Evolutionary conservation across 176 grass and related monocot genomes (phyloP), one percentile per base, ranked within the genome.

Genomic region (Oryza brachyantha): DNA sequence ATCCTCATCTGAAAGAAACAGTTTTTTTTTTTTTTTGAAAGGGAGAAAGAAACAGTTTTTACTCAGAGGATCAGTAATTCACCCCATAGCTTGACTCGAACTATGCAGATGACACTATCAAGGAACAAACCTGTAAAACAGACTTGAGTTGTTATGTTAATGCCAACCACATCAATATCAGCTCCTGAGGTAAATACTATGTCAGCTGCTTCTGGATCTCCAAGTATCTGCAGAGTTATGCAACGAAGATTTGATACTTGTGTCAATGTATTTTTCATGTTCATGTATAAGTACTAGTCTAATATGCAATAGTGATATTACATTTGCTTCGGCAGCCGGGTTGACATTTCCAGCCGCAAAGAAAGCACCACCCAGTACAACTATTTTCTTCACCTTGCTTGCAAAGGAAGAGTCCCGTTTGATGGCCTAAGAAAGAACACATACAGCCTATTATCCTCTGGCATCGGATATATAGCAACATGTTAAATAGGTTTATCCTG

Each of bases 251-350:
- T 88, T 31, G 75, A 50, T 55, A 62, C 0, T 32, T 32, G 41
- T 45, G 39, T 59, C 28, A 42, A 13, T 58, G n/a, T 25, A 24
- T 11, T 43, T 57, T 78, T n/a, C 28, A 17, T 83, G 10, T 41
- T 46, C 59, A 78, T 46, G 40, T 60, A 67, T 19, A 46, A 73
- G 46, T 38, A 66, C 41, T 12, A 73, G 8, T 16, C 8, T 52
- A 17, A 43, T 8, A 26, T 78, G 36, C 21, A 57, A 55, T 26
- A 58, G 35, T 58, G 43, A 48, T 14, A 66, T 65, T 90, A 98
- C 96, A 98, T 94, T 94, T 75, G 96, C 96, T 94, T 98, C 92
- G 55, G 96, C 91, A 66, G 96, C 96, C 64, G 96, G 96, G 71
- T 91, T 98, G 38, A 93, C 85, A 89, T 94, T 98, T 68, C 92